These are phyloP conservation scores for Ustilaginoidea virens DNA, from an alignment of 2,329 filamentous ascomycete genomes.

Conservation along the genomic window DNA sequence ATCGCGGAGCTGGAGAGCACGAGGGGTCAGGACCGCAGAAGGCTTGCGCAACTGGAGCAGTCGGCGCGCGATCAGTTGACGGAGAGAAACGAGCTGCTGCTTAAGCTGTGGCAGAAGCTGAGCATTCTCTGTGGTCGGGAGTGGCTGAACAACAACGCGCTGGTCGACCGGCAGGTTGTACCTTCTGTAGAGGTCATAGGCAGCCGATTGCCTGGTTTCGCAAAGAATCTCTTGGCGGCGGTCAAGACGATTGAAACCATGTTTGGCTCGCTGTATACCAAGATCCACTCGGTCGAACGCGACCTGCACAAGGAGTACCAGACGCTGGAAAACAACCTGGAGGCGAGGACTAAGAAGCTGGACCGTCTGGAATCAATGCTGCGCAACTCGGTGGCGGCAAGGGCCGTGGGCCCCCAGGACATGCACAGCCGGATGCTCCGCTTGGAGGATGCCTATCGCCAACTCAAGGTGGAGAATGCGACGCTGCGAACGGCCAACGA, in stretches of 20 bases:
- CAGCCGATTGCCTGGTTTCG: conserved; percentile 75
- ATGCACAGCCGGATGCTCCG: conserved; percentile 32
- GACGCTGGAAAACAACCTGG: conserved; percentile 64
- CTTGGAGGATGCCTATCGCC: conserved; percentile 44
- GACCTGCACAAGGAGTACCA: conserved; percentile 89
- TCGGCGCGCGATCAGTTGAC: conserved; percentile 73
- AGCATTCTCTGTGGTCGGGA: conserved; percentile 76
- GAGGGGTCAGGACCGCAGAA: conserved; percentile 62
- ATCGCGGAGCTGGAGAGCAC: conserved; percentile 77
- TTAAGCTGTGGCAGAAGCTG: conserved; percentile 81
- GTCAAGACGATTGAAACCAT: conserved; percentile 77
- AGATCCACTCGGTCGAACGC: conserved; percentile 74
- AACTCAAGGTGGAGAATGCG: conserved; percentile 50
- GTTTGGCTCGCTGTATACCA: conserved; percentile 59
- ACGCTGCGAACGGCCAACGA: conserved; percentile 52
- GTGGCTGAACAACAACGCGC: conserved; percentile 78
- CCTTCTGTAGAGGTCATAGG: conserved; percentile 76
- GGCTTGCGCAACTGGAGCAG: conserved; percentile 59
- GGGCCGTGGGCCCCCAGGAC: conserved; percentile 26
- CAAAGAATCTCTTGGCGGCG: conserved; percentile 73
- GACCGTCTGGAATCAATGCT: conserved; percentile 74
- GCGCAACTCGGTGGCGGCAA: conserved; percentile 43
- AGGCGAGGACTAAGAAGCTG: conserved; percentile 66
- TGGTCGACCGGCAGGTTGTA: conserved; percentile 72
- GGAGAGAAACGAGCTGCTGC: conserved; percentile 77